These are phyloP conservation scores for Epichloe bromicola DNA, from an alignment of 2,329 filamentous ascomycete species.

Conservation along the genomic window DNA sequence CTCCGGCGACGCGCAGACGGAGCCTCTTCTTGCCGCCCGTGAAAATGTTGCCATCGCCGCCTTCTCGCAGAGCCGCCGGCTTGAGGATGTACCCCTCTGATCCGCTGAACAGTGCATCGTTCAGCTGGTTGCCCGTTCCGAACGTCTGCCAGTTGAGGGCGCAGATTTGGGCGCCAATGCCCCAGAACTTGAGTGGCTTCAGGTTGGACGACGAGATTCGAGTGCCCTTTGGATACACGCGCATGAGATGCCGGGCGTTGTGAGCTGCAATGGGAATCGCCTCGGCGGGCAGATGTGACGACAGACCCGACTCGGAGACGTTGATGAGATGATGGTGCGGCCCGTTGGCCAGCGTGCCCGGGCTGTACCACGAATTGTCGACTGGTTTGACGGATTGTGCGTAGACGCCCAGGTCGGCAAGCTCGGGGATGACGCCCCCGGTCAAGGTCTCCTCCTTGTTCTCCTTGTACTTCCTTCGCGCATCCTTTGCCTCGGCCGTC, in stretches of 20 bases:
- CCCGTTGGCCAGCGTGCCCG: conserved; percentile 34
- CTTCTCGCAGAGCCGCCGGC: conserved; percentile 43
- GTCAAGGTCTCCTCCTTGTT: conserved; percentile 39
- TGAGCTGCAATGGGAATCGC: conserved; percentile 39
- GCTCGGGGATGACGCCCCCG: conserved; percentile 46
- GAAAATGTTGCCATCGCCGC: conserved; percentile 36
- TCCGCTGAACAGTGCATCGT: conserved; percentile 53
- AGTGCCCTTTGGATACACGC: conserved; percentile 56
- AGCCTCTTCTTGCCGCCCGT: conserved; percentile 36
- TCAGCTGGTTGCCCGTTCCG: conserved; percentile 51
- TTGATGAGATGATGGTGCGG: conserved; percentile 58
- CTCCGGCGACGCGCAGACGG: conserved; percentile 46
- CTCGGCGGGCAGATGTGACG: conserved; percentile 34
- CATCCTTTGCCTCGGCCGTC: conserved; percentile 30
- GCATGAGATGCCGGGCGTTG: conserved; percentile 55
- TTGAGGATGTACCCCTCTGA: conserved; percentile 55
- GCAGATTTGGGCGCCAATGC: conserved; percentile 53
- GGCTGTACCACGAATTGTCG: conserved; percentile 52
- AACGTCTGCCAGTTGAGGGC: conserved; percentile 61
- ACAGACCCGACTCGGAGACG: conserved; percentile 49
- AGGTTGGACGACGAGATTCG: conserved; percentile 55
- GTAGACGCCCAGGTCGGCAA: conserved; percentile 54
- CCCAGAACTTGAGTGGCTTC: conserved; percentile 51
- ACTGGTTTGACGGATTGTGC: conserved; percentile 56
- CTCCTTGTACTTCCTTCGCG: conserved; percentile 38